Evolutionary conservation across 2,329 filamentous ascomycete genomes (phyloP).

Genomic region (Calonectria fujianensis): DNA sequence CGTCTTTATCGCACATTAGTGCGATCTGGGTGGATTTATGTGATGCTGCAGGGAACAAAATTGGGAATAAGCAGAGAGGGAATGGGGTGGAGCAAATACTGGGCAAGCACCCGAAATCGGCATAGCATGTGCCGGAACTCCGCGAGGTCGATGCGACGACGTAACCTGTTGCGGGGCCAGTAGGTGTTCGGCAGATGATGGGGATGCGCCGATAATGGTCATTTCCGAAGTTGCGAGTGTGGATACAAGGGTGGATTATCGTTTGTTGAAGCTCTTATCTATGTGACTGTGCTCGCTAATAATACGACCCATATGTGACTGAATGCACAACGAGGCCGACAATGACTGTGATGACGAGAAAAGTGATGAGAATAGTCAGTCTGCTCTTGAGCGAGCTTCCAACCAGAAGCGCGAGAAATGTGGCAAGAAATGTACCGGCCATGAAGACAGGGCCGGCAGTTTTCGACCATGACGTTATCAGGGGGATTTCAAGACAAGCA

Average conservation of each 20-base stretch:
- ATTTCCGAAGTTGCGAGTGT: not conserved
- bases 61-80: not conserved
- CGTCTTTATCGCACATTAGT: not conserved
- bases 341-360: not conserved
- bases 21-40: slow-evolving; percentile 3
- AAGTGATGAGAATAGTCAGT: not conserved
- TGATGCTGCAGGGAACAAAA: not conserved
- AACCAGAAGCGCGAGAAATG: not conserved
- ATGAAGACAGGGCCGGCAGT: not conserved
- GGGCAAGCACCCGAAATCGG: not conserved
- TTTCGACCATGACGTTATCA: not conserved
- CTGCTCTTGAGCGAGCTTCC: not conserved
- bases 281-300: too few relatives aligned
- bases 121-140: slow-evolving; percentile 10
- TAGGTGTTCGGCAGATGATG: not conserved
- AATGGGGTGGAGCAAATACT: not conserved
- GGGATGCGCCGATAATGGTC: not conserved
- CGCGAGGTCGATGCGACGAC: not conserved
- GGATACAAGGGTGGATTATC: not conserved
- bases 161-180: not conserved
- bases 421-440: slow-evolving; percentile 4
- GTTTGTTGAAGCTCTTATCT: not conserved
- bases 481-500: not conserved
- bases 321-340: not conserved
- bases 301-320: not conserved